Base-by-base conservation (phyloP, 495 filamentous ascomycete species). In the Lindgomyces ingoldianus region DNA sequence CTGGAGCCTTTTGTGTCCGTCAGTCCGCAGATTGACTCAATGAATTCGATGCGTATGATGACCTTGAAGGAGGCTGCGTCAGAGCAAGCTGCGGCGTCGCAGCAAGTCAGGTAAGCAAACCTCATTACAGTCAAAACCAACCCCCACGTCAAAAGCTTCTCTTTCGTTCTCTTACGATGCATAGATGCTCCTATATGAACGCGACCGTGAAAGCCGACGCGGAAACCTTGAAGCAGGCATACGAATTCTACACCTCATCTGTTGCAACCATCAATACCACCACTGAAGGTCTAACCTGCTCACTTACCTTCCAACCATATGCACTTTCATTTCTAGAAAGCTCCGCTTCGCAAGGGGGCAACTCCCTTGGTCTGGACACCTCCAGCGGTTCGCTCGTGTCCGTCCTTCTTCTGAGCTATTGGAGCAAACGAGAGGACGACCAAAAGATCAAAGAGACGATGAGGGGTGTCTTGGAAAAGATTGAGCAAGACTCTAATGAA, bases 11-110 rank as follows among this genome's bases (percentile, higher is more conserved):
- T 55, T 22, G 51, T 55, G 2, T 33, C n/a, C 51, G 51, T 55
- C 25, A 24, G 39, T 14, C 51, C 51, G 11, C 51, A 55, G 51
- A 39, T 55, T 39, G 51, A 55, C n/a, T n/a, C 25, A 16, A 55
- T 33, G 51, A 55, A 55, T 10, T 55, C 51, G 24, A 55, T 55
- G 51, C 51, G 51, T 19, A 55, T 55, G 51, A 33, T 55, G 51
- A 55, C 24, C 14, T n/a, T 55, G 18, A 55, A 55, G 26, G 51
- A 55, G 2, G 51, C 51, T 39, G 51, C 51, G 2, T 33, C 30
- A 16, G 51, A 55, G 18, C 51, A 55, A 55, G 51, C 51, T 12
- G 12, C 30, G 51, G 30, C 51, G 2, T 55, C 51, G 10, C 10
- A 55, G 12, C 12, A 14, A 10, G 51, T 55, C 16, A 55, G 51